phyloP scores from a whole-genome alignment of 192 early-diverging fungal genomes.

The Lobosporangium transversale region DNA sequence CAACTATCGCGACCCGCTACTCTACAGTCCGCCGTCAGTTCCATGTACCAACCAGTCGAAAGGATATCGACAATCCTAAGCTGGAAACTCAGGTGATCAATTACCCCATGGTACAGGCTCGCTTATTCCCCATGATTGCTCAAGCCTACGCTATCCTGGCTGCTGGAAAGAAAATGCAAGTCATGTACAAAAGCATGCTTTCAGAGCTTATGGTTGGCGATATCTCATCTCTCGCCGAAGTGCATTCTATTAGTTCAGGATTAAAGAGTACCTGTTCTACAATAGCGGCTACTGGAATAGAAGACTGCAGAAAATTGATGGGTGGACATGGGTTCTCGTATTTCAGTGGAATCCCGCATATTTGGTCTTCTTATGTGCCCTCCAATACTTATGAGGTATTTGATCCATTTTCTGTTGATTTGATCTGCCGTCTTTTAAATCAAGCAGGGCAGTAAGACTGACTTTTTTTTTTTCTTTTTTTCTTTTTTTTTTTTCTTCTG shows the following conservation, averaged over 20 bases:
- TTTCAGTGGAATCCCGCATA: slow-evolving; percentile 72
- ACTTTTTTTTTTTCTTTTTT: not conserved
- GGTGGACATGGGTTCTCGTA: slow-evolving; percentile 80
- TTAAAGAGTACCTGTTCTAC: slow-evolving; percentile 73
- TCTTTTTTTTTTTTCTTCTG: not conserved
- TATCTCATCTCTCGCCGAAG: slow-evolving; percentile 67
- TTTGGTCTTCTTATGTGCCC: slow-evolving; percentile 69
- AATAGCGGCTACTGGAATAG: slow-evolving; percentile 66
- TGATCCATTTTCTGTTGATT: slow-evolving; percentile 57
- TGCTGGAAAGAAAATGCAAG: slow-evolving; percentile 60
- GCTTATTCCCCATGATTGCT: slow-evolving; percentile 71
- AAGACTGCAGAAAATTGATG: slow-evolving; percentile 76
- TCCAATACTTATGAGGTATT: slow-evolving; percentile 65
- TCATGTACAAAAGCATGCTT: slow-evolving; percentile 65
- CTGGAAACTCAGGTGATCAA: slow-evolving; percentile 75
- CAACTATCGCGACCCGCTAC: slow-evolving; percentile 73
- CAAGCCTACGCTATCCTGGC: slow-evolving; percentile 71
- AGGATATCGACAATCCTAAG: slow-evolving; percentile 23
- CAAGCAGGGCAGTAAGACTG: not conserved
- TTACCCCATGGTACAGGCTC: slow-evolving; percentile 75
- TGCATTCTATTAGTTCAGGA: slow-evolving; percentile 73
- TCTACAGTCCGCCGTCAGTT: slow-evolving; percentile 77
- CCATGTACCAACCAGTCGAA: slow-evolving; percentile 37
- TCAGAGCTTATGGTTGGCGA: slow-evolving; percentile 59
- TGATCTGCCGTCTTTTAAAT: too few relatives aligned